These are phyloP conservation scores for Mycena filopes DNA, from an alignment of 768 basidiomycete species.

Conservation along the genomic window DNA sequence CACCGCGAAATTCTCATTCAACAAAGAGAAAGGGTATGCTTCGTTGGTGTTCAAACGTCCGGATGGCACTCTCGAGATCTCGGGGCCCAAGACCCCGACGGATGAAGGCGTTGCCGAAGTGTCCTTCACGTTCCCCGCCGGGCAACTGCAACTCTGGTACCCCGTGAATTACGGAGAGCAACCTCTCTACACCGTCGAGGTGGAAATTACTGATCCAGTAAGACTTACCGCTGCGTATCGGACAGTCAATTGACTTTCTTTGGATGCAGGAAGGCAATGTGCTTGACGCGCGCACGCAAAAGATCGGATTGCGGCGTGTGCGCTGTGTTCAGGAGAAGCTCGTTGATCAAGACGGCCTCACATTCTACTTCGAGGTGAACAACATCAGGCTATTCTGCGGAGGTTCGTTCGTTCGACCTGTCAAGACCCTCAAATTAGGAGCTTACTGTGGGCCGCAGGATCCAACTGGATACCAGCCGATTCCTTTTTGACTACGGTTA, in stretches of 20 bases:
- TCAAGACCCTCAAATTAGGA: background rate
- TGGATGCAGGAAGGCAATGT: slow-evolving; percentile 55
- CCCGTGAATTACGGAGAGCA: slow-evolving; percentile 87
- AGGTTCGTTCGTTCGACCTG: slow-evolving; percentile 53
- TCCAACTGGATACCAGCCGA: slow-evolving; percentile 97
- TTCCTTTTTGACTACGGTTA: slow-evolving; percentile 84
- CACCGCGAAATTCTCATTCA: slow-evolving; percentile 55
- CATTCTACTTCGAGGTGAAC: slow-evolving; percentile 94
- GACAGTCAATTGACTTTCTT: background rate
- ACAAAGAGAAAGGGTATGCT: slow-evolving; percentile 49
- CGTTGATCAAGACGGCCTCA: slow-evolving; percentile 77
- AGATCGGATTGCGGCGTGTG: slow-evolving; percentile 83
- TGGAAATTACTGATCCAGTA: slow-evolving; percentile 67
- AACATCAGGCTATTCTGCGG: slow-evolving; percentile 89
- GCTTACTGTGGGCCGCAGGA: slow-evolving; percentile 51
- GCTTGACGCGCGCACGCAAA: slow-evolving; percentile 65
- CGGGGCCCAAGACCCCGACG: slow-evolving; percentile 48
- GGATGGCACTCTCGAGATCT: slow-evolving; percentile 57
- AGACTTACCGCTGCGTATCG: slow-evolving; percentile 24
- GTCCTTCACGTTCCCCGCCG: slow-evolving; percentile 61
- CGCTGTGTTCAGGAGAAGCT: slow-evolving; percentile 85
- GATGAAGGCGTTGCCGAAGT: slow-evolving; percentile 49
- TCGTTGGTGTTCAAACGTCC: slow-evolving; percentile 61
- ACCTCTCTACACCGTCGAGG: slow-evolving; percentile 74
- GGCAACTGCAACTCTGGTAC: slow-evolving; percentile 84